A percentile compares a stretch with the other conserved stretches of the same genome.
phyloP scores from a whole-genome alignment of 805 yeast species.

The Saccharomycopsis oosterbeekiorum region DNA sequence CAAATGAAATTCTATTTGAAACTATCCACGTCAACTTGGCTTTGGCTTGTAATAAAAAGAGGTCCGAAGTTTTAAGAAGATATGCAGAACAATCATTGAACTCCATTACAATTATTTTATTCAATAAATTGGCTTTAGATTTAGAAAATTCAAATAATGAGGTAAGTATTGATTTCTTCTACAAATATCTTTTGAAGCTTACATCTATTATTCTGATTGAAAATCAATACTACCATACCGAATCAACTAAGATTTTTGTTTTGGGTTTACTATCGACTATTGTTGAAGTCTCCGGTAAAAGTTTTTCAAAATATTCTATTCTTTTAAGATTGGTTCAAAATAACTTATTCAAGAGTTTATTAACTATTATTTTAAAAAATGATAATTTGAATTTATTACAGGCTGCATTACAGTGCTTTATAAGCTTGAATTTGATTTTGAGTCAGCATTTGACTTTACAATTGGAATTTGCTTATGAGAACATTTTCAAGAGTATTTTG shows the following conservation, averaged over 20 bases:
- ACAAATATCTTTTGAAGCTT: conserved; percentile 66
- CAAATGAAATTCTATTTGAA: conserved; percentile 78
- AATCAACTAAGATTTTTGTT: conserved; percentile 77
- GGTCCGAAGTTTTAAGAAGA: conserved; percentile 80
- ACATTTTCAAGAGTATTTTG: conserved; percentile 50
- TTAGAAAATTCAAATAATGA: conserved; percentile 58
- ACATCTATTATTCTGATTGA: conserved; percentile 75
- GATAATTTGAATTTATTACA: conserved; percentile 68
- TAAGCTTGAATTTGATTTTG: conserved; percentile 59
- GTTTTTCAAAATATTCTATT: conserved; percentile 34
- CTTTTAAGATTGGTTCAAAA: conserved; percentile 63
- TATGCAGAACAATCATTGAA: conserved; percentile 81
- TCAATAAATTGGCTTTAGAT: conserved; percentile 48
- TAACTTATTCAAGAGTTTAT: conserved; percentile 74
- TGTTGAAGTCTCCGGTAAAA: conserved; percentile 69
- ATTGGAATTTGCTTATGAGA: conserved; percentile 59
- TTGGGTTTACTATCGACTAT: conserved; percentile 65
- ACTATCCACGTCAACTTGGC: conserved; percentile 86
- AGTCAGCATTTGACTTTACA: conserved; percentile 65
- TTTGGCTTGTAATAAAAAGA: conserved; percentile 82
- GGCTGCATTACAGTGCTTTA: conserved; percentile 64
- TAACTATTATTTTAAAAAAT: conserved; percentile 64
- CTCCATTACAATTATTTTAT: conserved; percentile 58
- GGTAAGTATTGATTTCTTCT: conserved; percentile 36
- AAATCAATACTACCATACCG: conserved; percentile 77